Base-by-base conservation (phyloP, 1,284 basidiomycete species). In the Leccinum proliferum region DNA sequence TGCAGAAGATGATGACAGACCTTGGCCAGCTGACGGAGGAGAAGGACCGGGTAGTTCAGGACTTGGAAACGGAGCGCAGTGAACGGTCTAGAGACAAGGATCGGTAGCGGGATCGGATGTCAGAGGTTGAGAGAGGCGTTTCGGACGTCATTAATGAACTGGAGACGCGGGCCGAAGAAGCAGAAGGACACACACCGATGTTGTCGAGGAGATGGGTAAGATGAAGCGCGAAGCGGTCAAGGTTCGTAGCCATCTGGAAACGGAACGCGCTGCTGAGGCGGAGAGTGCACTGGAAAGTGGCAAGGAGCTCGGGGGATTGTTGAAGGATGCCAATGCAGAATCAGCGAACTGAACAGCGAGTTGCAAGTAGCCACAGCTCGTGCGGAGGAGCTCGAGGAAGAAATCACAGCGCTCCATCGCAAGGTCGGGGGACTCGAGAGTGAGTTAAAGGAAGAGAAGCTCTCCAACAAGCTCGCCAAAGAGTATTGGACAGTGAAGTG, bases 101-200 rank as follows among this genome's bases (percentile, higher is more conserved):
- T 41, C 75, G 82, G 52, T 92, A 86, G 85, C 83, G 81, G 66
- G 82, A 81, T 60, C 78, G 86, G 59, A 89, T 91, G 85, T 68
- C 67, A 7, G 88, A 90, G 63, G 85, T 90, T 14, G 85, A 90
- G 72, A 77, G 77, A 58, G 87, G 87, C 8, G 88, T 90, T 25
- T 81, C 83, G 50, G 81, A 74, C 5, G 87, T 92, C 62, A 78
- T 92, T 32, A 75, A 76, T n/a, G 84, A 85, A 59, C 73, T 92
- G 60, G 89, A 91, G 72, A 69, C 72, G 65, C 84, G 82, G 64
- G 68, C 84, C 4, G 77, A 77, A 56, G 78, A 77, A 39, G 82
- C 86, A 0, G 84, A 88, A 65, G 76, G 77, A 63, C 77, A 21
- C 73, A 75, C 5, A 76, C 75, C 55, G 69, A 75, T 2, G 75